Conservation (phyloP, 257 asterid genomes). For the Haberlea rhodopensis region DNA sequence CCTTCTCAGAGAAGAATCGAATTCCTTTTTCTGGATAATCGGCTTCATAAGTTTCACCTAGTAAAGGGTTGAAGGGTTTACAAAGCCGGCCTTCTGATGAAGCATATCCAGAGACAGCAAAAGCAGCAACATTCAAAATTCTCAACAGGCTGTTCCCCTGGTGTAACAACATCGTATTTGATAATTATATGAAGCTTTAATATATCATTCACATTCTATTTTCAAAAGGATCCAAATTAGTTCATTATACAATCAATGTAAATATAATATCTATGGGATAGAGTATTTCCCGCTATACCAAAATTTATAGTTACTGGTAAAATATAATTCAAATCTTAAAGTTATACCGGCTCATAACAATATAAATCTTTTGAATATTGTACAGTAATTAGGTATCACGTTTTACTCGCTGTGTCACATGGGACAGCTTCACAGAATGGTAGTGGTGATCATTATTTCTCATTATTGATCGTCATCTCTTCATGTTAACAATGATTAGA, state of each 20-base stretch:
- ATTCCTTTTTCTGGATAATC: constrained; percentile 88
- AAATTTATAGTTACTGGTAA: too few relatives aligned
- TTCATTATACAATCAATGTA: neutral
- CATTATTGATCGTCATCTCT: neutral
- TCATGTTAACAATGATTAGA: neutral
- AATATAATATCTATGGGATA: too few relatives aligned
- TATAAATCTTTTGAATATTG: too few relatives aligned
- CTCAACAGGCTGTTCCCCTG: constrained; percentile 89
- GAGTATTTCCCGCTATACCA: too few relatives aligned
- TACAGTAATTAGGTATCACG: neutral
- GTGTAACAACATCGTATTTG: constrained; percentile 19
- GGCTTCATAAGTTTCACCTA: constrained; percentile 97
- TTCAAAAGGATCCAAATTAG: neutral
- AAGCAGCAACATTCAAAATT: constrained; percentile 83
- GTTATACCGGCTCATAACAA: too few relatives aligned
- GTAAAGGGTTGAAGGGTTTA: constrained; percentile 93
- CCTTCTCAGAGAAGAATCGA: constrained; percentile 91
- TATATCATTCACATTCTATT: neutral
- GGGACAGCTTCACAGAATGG: neutral
- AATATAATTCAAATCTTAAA: too few relatives aligned
- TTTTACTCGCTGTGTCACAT: neutral
- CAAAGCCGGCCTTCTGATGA: constrained; percentile 89
- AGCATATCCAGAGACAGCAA: constrained; percentile 96
- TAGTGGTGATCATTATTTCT: neutral
- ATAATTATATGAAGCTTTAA: neutral